Conservation (phyloP, 2,329 filamentous ascomycete species). For the Fusarium sp. region DNA sequence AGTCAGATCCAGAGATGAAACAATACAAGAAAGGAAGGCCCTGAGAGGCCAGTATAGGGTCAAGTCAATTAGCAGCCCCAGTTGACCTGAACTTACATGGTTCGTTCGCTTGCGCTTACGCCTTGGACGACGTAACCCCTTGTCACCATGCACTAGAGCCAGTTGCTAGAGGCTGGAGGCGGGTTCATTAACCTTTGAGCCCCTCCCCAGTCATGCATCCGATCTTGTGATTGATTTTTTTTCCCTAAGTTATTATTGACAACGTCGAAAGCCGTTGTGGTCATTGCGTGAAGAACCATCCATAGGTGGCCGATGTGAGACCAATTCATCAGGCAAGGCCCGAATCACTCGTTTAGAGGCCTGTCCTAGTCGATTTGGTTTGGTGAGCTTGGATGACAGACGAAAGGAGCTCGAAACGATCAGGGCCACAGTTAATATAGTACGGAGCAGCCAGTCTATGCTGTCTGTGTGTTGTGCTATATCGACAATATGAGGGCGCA, state of each 20-base stretch:
- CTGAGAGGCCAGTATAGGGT: neutral
- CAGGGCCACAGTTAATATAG: neutral
- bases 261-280: constrained; percentile 7
- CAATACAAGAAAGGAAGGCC: constrained; percentile 11
- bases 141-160: constrained; percentile 24
- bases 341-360: constrained; percentile 33
- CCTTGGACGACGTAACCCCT: constrained; percentile 15
- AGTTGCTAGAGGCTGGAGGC: neutral
- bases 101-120: constrained; percentile 10
- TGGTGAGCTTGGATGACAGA: constrained; percentile 10
- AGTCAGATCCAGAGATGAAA: constrained; percentile 22
- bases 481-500: constrained; percentile 34
- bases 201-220: constrained; percentile 7
- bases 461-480: neutral
- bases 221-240: constrained; percentile 5
- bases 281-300: neutral
- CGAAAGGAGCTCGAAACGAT: constrained; percentile 1
- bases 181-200: constrained; percentile 26
- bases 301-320: constrained; percentile 9
- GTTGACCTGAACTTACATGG: constrained; percentile 5
- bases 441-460: neutral
- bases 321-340: constrained; percentile 3
- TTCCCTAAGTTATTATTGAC: neutral
- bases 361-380: constrained; percentile 1
- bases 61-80: constrained; percentile 9